These are phyloP conservation scores for Macrolepiota fuliginosa DNA, from an alignment of 768 basidiomycete species.

Conservation along the genomic window DNA sequence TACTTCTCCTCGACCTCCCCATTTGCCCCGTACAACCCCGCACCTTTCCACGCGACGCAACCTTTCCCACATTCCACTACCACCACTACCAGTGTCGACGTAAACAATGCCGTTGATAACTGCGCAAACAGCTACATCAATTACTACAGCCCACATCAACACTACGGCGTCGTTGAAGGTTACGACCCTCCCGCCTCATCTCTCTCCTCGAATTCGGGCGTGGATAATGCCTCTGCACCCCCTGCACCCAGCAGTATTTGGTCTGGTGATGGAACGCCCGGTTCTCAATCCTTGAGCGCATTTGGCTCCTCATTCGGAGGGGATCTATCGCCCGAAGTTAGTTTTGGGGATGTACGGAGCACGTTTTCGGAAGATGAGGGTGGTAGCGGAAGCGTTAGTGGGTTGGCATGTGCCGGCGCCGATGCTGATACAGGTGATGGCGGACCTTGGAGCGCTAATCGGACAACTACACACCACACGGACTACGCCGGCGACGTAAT, in stretches of 20 bases:
- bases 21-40: constrained; percentile 44
- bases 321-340: constrained; percentile 65
- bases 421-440: constrained; percentile 17
- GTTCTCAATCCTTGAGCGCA: neutral
- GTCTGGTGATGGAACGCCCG: neutral
- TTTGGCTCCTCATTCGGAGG: constrained; percentile 10
- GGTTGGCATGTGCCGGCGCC: constrained; percentile 19
- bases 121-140: neutral
- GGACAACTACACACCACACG: constrained; percentile 82
- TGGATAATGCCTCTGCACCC: constrained; percentile 5
- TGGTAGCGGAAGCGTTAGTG: neutral
- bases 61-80: constrained; percentile 23
- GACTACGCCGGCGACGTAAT: constrained; percentile 83
- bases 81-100: constrained; percentile 5
- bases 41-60: constrained; percentile 14
- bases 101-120: constrained; percentile 5
- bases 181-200: constrained; percentile 51
- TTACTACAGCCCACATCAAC: constrained; percentile 6
- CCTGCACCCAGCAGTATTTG: neutral
- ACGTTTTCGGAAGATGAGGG: constrained; percentile 69
- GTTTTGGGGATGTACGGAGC: constrained; percentile 61
- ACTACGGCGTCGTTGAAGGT: constrained; percentile 75
- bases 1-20: constrained; percentile 58
- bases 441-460: constrained; percentile 38
- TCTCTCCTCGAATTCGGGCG: constrained; percentile 4